phyloP scores from a whole-genome alignment of 2,329 filamentous ascomycete genomes.

The Xylariaceae sp. region DNA sequence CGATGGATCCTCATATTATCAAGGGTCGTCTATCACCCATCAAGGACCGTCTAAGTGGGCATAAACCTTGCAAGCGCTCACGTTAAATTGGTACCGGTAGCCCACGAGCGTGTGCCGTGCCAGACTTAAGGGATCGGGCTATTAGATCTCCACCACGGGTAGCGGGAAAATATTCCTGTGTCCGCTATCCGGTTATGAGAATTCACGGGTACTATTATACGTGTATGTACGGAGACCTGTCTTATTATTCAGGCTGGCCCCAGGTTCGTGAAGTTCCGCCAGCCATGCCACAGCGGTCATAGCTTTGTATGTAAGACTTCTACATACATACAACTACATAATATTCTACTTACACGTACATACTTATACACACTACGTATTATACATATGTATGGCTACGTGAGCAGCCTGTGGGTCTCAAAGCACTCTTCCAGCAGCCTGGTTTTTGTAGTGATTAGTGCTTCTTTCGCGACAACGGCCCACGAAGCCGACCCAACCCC shows the following conservation, averaged over 20 bases:
- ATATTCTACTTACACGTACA: too few species aligned
- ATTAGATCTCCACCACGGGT: constrained; percentile 18
- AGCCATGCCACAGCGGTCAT: constrained; percentile 1
- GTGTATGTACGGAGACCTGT: constrained; percentile 5
- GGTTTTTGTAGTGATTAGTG: not conserved
- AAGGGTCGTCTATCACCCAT: not conserved
- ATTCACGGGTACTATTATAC: constrained; percentile 11
- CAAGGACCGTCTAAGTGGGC: constrained; percentile 3
- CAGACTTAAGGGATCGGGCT: constrained; percentile 19
- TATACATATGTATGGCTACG: too few species aligned
- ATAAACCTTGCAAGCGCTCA: constrained; percentile 5
- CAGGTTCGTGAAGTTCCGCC: constrained; percentile 3
- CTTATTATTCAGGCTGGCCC: constrained; percentile 2
- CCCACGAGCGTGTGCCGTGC: constrained; percentile 19
- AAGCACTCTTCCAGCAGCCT: constrained; percentile 14
- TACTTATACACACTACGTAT: too few species aligned
- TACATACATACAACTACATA: too few species aligned
- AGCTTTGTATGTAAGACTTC: too few species aligned
- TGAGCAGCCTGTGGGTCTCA: not conserved
- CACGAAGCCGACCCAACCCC: constrained; percentile 14
- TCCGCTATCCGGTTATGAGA: constrained; percentile 13
- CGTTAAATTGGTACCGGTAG: constrained; percentile 11
- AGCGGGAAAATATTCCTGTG: constrained; percentile 22
- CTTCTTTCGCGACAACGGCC: constrained; percentile 16
- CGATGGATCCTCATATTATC: not conserved